Evolutionary conservation across 371 early-diverging fungal species (phyloP).

Genomic region (Zychaea mexicana): DNA sequence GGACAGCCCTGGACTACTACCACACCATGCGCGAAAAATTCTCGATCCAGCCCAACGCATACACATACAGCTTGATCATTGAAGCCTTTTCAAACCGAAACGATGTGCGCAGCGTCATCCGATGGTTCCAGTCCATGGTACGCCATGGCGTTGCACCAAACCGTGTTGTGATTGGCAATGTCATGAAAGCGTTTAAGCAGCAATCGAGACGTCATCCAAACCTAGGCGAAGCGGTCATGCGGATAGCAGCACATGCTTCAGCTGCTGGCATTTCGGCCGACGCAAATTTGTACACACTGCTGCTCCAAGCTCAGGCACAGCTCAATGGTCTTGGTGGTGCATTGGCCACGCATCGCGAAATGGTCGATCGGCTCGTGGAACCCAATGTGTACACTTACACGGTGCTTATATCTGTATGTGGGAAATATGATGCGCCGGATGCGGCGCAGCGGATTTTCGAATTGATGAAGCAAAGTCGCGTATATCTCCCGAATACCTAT

Average conservation of each 20-base stretch:
- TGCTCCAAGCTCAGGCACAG: constrained; percentile 37
- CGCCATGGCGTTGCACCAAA: constrained; percentile 29
- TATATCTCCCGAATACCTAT: constrained; percentile 35
- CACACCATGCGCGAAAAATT: constrained; percentile 17
- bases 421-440: constrained; percentile 30
- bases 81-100: constrained; percentile 31
- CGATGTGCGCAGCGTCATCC: constrained; percentile 30
- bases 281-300: constrained; percentile 39
- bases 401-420: constrained; percentile 36
- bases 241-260: constrained; percentile 34
- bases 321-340: constrained; percentile 29
- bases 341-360: constrained; percentile 38
- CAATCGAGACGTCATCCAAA: constrained; percentile 1
- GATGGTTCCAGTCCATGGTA: constrained; percentile 50
- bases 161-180: constrained; percentile 28
- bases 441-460: constrained; percentile 47
- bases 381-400: constrained; percentile 52
- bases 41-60: constrained; percentile 43
- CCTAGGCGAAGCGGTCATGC: constrained; percentile 21
- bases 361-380: constrained; percentile 32
- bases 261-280: constrained; percentile 42
- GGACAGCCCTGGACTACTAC: constrained; percentile 36
- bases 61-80: constrained; percentile 54
- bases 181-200: constrained; percentile 31
- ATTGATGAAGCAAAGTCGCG: constrained; percentile 34